Conservation (phyloP, 78 protist genomes). For the Fonticula alba region DNA sequence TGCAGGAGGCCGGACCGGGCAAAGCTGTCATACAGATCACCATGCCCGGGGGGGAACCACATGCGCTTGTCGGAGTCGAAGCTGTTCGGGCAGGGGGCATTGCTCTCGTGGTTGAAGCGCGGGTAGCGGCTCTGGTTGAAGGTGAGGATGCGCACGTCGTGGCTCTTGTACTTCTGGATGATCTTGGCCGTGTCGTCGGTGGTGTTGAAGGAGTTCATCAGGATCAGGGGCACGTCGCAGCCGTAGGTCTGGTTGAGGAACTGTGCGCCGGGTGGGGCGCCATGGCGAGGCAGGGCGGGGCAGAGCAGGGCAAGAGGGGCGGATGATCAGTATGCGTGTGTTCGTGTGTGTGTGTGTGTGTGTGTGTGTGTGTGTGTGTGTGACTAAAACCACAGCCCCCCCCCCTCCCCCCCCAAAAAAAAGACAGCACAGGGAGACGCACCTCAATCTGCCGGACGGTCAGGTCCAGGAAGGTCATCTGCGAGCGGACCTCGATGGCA, state of each 20-base stretch:
- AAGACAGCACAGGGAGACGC: neutral
- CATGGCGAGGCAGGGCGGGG: neutral
- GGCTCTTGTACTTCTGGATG: conserved; percentile 30
- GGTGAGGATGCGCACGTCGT: conserved; percentile 31
- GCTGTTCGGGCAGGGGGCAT: conserved; percentile 38
- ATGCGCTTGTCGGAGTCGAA: neutral
- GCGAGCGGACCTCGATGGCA: conserved; percentile 53
- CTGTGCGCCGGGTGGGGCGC: neutral
- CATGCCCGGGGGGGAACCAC: conserved; percentile 96
- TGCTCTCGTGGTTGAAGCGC: conserved; percentile 50
- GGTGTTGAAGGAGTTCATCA: conserved; percentile 95
- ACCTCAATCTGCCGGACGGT: conserved; percentile 68
- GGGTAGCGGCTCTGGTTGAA: conserved; percentile 73
- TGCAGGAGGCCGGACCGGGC: conserved; percentile 43
- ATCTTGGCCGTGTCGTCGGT: conserved; percentile 51
- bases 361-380: too few relatives aligned
- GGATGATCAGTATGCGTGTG: neutral
- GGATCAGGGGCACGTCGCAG: conserved; percentile 63
- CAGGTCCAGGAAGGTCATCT: conserved; percentile 74
- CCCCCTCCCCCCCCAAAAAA: too few relatives aligned
- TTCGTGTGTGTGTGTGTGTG: too few relatives aligned
- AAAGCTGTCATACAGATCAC: conserved; percentile 60
- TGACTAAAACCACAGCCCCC: too few relatives aligned
- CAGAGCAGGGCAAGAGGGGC: neutral
- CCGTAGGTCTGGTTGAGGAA: conserved; percentile 36